phyloP scores from a whole-genome alignment of 352 stramenopile species.

The Phytophthora crassamura region DNA sequence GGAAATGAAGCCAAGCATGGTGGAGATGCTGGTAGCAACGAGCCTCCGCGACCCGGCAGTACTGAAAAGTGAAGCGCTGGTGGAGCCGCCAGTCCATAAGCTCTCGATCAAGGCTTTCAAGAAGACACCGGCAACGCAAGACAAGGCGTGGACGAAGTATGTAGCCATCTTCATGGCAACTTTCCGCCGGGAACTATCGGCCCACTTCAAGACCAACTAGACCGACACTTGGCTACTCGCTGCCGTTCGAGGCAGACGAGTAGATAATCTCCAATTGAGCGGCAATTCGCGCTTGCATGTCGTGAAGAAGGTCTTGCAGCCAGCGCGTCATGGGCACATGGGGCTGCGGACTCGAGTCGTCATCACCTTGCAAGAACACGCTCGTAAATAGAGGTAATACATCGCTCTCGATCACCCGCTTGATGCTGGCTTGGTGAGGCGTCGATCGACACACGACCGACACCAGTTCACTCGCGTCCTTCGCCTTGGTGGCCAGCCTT shows the following conservation, averaged over 20 bases:
- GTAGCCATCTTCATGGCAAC: conserved; percentile 23
- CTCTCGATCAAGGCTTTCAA: neutral
- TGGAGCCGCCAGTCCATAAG: conserved; percentile 17
- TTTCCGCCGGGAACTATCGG: conserved; percentile 30
- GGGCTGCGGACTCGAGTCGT: conserved; percentile 29
- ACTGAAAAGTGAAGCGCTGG: conserved; percentile 21
- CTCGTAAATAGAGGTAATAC: conserved; percentile 67
- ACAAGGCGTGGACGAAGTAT: conserved; percentile 30
- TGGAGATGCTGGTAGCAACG: conserved; percentile 44
- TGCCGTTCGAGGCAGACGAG: conserved; percentile 10
- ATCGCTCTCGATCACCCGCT: conserved; percentile 64
- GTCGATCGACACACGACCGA: conserved; percentile 35
- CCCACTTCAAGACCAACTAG: conserved; percentile 25
- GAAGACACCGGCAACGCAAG: neutral
- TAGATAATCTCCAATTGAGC: conserved; percentile 61
- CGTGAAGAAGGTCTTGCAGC: conserved; percentile 66
- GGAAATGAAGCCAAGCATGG: conserved; percentile 39
- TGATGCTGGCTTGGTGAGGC: conserved; percentile 52
- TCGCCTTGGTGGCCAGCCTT: conserved; percentile 11
- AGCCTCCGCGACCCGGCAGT: conserved; percentile 16
- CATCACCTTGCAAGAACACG: conserved; percentile 55
- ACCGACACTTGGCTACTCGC: conserved; percentile 1
- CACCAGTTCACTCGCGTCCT: neutral
- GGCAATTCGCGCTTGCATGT: conserved; percentile 79
- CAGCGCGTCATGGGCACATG: conserved; percentile 49